Percentiles rank a stretch among this genome's conserved stretches.
phyloP scores from a whole-genome alignment of 106 monocot species.

The Dioscorea alata region DNA sequence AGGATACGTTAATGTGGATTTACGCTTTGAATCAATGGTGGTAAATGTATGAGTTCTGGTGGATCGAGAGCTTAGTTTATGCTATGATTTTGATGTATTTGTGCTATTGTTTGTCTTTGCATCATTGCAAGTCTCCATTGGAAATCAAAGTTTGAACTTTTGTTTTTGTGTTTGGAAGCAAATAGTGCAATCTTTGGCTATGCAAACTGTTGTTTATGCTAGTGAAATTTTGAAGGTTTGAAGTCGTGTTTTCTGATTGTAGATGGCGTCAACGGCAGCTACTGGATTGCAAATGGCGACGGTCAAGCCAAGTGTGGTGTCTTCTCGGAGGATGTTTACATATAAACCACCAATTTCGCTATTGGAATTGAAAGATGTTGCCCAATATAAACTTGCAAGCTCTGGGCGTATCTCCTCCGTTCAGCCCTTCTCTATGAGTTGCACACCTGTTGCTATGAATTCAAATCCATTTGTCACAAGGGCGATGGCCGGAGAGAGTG shows the following conservation, averaged over 20 bases:
- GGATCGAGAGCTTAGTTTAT: too few species aligned
- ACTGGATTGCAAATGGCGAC: slow-evolving; percentile 28
- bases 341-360: slow-evolving; percentile 4
- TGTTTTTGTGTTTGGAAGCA: too few species aligned
- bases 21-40: too few species aligned
- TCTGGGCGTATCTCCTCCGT: slow-evolving; percentile 17
- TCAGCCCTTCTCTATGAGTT: slow-evolving; percentile 13
- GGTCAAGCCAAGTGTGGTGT: slow-evolving; percentile 20
- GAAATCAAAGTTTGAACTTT: too few species aligned
- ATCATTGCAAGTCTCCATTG: too few species aligned
- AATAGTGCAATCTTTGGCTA: too few species aligned
- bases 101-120: too few species aligned
- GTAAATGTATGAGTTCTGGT: too few species aligned
- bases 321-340: slow-evolving; percentile 20
- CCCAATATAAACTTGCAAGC: slow-evolving; percentile 12
- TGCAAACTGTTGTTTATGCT: too few species aligned
- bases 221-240: too few species aligned
- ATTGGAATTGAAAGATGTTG: neutral
- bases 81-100: too few species aligned
- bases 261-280: slow-evolving; percentile 37
- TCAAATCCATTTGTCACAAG: slow-evolving; percentile 26
- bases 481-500: slow-evolving; percentile 50
- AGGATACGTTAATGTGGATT: too few species aligned
- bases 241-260: neutral
- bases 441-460: slow-evolving; percentile 13